Conservation (phyloP, 192 early-diverging fungal genomes). For the Glomus cerebriforme region DNA sequence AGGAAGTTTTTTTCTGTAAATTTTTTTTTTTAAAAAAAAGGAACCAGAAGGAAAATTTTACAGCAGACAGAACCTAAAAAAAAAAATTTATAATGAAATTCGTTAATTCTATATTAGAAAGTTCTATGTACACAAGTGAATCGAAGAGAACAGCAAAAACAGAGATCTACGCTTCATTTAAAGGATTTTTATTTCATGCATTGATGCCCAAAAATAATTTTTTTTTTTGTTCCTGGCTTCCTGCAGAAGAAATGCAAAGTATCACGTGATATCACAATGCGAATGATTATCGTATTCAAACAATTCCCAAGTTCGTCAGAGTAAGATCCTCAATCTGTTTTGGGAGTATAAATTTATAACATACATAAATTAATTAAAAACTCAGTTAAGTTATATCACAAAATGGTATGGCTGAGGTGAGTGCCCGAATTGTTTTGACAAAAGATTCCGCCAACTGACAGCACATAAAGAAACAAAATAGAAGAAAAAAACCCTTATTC, state of each 20-base stretch:
- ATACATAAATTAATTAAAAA: too few species aligned
- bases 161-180: background rate
- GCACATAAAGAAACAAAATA: background rate
- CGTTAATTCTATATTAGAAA: background rate
- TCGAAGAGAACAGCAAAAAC: background rate
- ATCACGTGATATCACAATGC: conserved; percentile 13
- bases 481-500: background rate
- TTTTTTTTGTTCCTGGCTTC: background rate
- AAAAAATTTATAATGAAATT: background rate
- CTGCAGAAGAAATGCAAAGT: conserved; percentile 19
- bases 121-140: background rate
- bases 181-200: background rate
- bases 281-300: background rate
- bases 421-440: background rate
- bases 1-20: too few species aligned
- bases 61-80: background rate
- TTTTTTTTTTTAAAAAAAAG: too few species aligned
- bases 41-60: background rate
- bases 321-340: background rate
- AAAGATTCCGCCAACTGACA: conserved; percentile 11
- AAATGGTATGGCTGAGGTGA: background rate
- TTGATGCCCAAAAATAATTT: background rate
- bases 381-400: too few species aligned
- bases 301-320: background rate
- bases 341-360: background rate